Evolutionary conservation across 2,329 filamentous ascomycete genomes (phyloP), one percentile per base, ranked within the genome.

Genomic region (Aspergillus persii): DNA sequence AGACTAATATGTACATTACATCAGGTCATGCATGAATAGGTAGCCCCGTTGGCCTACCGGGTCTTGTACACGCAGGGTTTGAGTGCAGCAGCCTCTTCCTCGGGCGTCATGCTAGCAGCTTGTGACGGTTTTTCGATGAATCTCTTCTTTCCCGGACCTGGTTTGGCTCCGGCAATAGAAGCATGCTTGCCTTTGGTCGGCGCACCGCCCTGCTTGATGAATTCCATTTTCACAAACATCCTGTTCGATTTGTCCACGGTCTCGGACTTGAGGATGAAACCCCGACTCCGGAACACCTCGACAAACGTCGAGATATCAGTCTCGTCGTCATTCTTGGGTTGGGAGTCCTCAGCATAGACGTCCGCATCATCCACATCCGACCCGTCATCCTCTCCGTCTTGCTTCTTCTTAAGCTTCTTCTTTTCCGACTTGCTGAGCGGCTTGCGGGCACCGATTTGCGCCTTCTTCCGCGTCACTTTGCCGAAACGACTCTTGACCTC

Each of bases 161-260:
- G 63, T 46, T 67, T 64, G 44, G 73, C 71, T 48, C 67, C 71
- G 63, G 63, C 68, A 59, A 67, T 72, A 57, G 69, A 74, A 64
- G 76, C 67, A 64, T 89, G 86, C 79, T 96, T 96, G 27, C 92
- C 92, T 72, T 87, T 89, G 2, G 83, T 83, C 0, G 93, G 89
- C 49, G 86, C 80, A 23, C 86, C 69, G 39, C 69, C 86, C n/a
- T 84, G 86, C 80, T 98, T 99, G 68, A 93, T 81, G 76, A 99
- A 99, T 68, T 89, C 87, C 92, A 99, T 94, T 79, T 89, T 91
- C 66, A 98, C 94, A 80, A 99, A 99, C 95, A 99, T 99, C 79
- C 90, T 96, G 79, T 99, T 99, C 57, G 84, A 85, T 69, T 96
- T 79, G 78, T 99, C 92, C 8, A 96, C 83, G 0, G 88, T 63